Percentiles rank a stretch among this genome's conserved stretches.
Conservation (phyloP, 768 basidiomycete genomes). For the Trametes cubensis region DNA sequence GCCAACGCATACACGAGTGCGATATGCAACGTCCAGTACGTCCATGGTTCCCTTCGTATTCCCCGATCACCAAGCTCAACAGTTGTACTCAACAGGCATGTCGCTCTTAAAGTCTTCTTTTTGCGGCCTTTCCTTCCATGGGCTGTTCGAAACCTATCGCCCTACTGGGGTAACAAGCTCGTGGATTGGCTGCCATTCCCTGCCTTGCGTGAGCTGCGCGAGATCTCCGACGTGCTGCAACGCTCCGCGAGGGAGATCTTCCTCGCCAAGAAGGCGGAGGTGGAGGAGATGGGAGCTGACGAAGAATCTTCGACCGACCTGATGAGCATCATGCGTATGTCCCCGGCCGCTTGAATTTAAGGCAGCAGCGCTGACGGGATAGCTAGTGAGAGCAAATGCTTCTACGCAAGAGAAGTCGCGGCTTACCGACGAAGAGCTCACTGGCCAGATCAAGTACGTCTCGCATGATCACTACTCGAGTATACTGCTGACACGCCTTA, state of each 20-base stretch:
- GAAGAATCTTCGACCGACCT: slow-evolving; percentile 36
- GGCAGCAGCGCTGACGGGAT: background rate
- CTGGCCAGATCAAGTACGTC: slow-evolving; percentile 44
- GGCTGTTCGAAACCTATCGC: slow-evolving; percentile 34
- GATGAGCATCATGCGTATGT: slow-evolving; percentile 45
- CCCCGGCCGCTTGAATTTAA: background rate
- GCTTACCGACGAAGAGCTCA: slow-evolving; percentile 39
- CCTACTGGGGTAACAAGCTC: slow-evolving; percentile 33
- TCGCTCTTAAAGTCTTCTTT: slow-evolving; percentile 31
- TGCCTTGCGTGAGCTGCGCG: slow-evolving; percentile 33
- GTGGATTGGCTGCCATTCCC: slow-evolving; percentile 37
- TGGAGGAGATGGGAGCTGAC: slow-evolving; percentile 18
- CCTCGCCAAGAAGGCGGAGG: slow-evolving; percentile 33
- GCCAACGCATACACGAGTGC: slow-evolving; percentile 36
- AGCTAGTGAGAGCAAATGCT: slow-evolving; percentile 39
- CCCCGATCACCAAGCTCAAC: background rate
- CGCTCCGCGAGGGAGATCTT: slow-evolving; percentile 33
- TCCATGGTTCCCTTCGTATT: background rate
- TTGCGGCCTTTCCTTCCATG: slow-evolving; percentile 38
- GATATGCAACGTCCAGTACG: slow-evolving; percentile 38
- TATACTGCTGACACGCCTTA: background rate
- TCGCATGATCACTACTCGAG: background rate
- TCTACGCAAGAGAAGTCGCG: slow-evolving; percentile 34
- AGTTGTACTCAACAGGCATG: slow-evolving; percentile 27
- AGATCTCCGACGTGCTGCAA: slow-evolving; percentile 36